Evolutionary conservation across 768 basidiomycete species (phyloP), one percentile per base, ranked within the genome.

Genomic region (Cystoderma amianthinum): DNA sequence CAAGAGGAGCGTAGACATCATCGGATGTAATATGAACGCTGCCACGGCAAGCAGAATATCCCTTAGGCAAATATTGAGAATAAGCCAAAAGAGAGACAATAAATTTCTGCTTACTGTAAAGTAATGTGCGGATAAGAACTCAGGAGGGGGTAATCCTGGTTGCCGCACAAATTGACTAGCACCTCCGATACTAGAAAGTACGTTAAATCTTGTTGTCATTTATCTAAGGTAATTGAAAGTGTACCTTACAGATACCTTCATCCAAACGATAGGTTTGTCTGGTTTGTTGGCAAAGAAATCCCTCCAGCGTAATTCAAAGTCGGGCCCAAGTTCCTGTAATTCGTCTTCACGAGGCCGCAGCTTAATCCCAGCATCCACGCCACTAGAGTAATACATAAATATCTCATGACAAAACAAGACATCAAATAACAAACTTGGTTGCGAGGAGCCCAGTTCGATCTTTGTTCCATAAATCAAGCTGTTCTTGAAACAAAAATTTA

Each of bases 361-460:
- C 46, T 71, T 71, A 42, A 66, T 48, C 16, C 59, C 67, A 16
- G 54, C 57, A 33, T 72, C 71, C 10, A 61, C 43, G 4, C 49
- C 62, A 35, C 68, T 69, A 20, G 25, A n/a, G 6, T 7, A 7
- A 17, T 36, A 57, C 39, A 70, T 75, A 22, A 28, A 18, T 32
- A 17, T 25, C 6, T 18, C 5, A 9, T 23, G 7, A 28, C 25
- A 7, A n/a, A 7, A n/a, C 7, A 7, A 28, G 25, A n/a, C 25
- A 28, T n/a, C 25, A 7, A 7, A 28, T 7, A 7, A 28, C 25
- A n/a, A 7, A 28, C 25, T 28, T 28, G 25, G 7, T 7, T 7
- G 25, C 7, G 7, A 28, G 7, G 7, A n/a, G 25, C 7, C 25
- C 25, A 7, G 7, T 28, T 28, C 25, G 7, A n/a, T 28, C 25